Percentiles rank a stretch among this genome's conserved stretches.
Conservation (phyloP, 805 yeast species). For the Kodamaea laetipori region DNA sequence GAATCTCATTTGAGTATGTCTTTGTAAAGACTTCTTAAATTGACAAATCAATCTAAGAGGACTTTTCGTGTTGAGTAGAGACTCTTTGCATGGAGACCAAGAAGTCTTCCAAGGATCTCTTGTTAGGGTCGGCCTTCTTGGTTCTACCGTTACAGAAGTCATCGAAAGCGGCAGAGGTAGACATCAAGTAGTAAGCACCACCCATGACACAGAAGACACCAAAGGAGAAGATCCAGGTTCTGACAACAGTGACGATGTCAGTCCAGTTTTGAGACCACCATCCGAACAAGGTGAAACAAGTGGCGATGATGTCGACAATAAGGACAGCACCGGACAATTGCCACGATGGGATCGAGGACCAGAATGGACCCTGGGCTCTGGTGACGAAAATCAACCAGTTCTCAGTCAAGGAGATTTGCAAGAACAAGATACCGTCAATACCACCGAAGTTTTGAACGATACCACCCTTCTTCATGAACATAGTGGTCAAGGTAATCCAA, state of each 20-base stretch:
- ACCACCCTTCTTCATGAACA: slow-evolving; percentile 90
- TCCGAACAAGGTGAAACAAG: slow-evolving; percentile 90
- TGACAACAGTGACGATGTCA: slow-evolving; percentile 90
- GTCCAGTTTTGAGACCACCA: slow-evolving; percentile 99
- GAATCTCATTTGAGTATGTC: neutral
- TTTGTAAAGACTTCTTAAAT: neutral
- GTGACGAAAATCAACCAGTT: slow-evolving; percentile 97
- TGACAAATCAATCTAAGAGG: slow-evolving; percentile 45
- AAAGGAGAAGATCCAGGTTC: slow-evolving; percentile 94
- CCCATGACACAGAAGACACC: slow-evolving; percentile 96
- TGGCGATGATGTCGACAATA: slow-evolving; percentile 86
- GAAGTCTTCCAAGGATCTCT: slow-evolving; percentile 80
- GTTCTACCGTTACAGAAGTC: slow-evolving; percentile 83
- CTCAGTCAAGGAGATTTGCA: slow-evolving; percentile 92
- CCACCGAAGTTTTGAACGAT: slow-evolving; percentile 96
- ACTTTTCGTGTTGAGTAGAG: slow-evolving; percentile 85
- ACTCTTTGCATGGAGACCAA: slow-evolving; percentile 86
- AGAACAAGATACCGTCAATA: slow-evolving; percentile 84
- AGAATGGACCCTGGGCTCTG: slow-evolving; percentile 97
- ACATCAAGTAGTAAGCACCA: slow-evolving; percentile 95
- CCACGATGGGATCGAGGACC: slow-evolving; percentile 97
- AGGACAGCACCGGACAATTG: slow-evolving; percentile 93
- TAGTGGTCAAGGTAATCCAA: slow-evolving; percentile 93
- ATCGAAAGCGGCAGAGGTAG: slow-evolving; percentile 77
- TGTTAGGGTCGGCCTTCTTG: slow-evolving; percentile 54